These are phyloP conservation scores for Aulographum hederae DNA, from an alignment of 2,329 filamentous ascomycete genomes.

Conservation along the genomic window DNA sequence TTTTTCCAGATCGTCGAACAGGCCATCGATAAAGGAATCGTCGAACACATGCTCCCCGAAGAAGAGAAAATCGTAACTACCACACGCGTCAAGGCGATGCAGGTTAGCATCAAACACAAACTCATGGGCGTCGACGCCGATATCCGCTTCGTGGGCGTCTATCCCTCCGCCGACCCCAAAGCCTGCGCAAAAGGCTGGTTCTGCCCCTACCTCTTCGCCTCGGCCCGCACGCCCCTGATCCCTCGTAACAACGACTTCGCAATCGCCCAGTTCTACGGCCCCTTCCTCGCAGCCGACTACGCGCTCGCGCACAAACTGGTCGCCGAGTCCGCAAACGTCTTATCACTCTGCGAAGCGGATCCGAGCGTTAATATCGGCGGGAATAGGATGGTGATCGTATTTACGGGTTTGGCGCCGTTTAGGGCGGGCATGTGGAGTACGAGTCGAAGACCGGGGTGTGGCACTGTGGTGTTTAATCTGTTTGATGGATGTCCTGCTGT, in stretches of 20 bases:
- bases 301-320: slow-evolving; percentile 18
- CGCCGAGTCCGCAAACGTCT: slow-evolving; percentile 12
- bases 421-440: slow-evolving; percentile 18
- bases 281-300: slow-evolving; percentile 19
- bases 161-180: slow-evolving; percentile 9
- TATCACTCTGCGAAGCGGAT: slow-evolving; percentile 15
- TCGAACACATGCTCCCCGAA: slow-evolving; percentile 19
- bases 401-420: slow-evolving; percentile 19
- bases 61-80: slow-evolving; percentile 20
- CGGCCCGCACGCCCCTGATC: slow-evolving; percentile 14
- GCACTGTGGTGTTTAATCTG: slow-evolving; percentile 18
- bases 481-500: slow-evolving; percentile 18
- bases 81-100: slow-evolving; percentile 14
- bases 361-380: slow-evolving; percentile 12
- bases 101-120: slow-evolving; percentile 20
- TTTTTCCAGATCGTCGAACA: slow-evolving; percentile 22
- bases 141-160: slow-evolving; percentile 13
- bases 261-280: slow-evolving; percentile 18
- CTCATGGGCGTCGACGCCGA: slow-evolving; percentile 22
- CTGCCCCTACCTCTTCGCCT: slow-evolving; percentile 18
- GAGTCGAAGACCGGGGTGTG: slow-evolving; percentile 18
- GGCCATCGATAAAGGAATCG: slow-evolving; percentile 18
- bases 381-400: slow-evolving; percentile 17
- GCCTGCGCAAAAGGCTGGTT: slow-evolving; percentile 20
- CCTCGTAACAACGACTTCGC: slow-evolving; percentile 16